A percentile compares a stretch with the other conserved stretches of the same genome.
phyloP scores from a whole-genome alignment of 2,329 filamentous ascomycete species.

The Tolypocladium endophyticum region DNA sequence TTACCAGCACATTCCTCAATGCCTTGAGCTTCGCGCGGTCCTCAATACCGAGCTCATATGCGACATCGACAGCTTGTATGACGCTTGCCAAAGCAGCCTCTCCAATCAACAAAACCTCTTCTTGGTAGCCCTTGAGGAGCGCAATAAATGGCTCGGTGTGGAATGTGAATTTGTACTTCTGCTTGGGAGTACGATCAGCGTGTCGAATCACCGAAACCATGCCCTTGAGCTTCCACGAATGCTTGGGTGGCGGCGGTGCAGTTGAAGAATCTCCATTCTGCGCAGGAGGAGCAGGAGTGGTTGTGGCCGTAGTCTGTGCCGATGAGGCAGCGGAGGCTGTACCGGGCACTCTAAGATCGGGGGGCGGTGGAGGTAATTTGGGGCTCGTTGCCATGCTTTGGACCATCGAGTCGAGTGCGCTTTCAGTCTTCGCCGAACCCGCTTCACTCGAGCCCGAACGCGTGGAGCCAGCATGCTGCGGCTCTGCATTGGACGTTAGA shows the following conservation, averaged over 20 bases:
- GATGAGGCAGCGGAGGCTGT: slow-evolving; percentile 25
- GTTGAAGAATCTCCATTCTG: slow-evolving; percentile 29
- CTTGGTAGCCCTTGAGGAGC: slow-evolving; percentile 85
- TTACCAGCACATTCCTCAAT: slow-evolving; percentile 76
- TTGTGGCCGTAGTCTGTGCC: slow-evolving; percentile 18
- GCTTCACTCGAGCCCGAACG: slow-evolving; percentile 15
- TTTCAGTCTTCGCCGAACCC: slow-evolving; percentile 22
- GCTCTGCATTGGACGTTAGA: slow-evolving; percentile 9
- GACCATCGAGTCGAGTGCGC: slow-evolving; percentile 17
- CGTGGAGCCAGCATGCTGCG: slow-evolving; percentile 13
- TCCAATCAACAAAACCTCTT: slow-evolving; percentile 89
- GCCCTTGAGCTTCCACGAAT: slow-evolving; percentile 96
- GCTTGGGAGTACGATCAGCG: slow-evolving; percentile 93
- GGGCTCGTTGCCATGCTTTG: slow-evolving; percentile 26
- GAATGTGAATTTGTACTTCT: slow-evolving; percentile 99
- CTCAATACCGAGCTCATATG: slow-evolving; percentile 69
- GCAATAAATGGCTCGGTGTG: slow-evolving; percentile 95
- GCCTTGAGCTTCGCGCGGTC: slow-evolving; percentile 78
- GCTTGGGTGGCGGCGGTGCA: slow-evolving; percentile 65
- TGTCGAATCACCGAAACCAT: slow-evolving; percentile 95
- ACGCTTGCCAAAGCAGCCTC: slow-evolving; percentile 85
- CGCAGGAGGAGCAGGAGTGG: slow-evolving; percentile 8
- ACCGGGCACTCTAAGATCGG: slow-evolving; percentile 16
- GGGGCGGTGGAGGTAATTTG: slow-evolving; percentile 19
- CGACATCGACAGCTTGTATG: slow-evolving; percentile 73